Base-by-base conservation (phyloP, 2,329 filamentous ascomycete genomes). In the Fusarium redolens region DNA sequence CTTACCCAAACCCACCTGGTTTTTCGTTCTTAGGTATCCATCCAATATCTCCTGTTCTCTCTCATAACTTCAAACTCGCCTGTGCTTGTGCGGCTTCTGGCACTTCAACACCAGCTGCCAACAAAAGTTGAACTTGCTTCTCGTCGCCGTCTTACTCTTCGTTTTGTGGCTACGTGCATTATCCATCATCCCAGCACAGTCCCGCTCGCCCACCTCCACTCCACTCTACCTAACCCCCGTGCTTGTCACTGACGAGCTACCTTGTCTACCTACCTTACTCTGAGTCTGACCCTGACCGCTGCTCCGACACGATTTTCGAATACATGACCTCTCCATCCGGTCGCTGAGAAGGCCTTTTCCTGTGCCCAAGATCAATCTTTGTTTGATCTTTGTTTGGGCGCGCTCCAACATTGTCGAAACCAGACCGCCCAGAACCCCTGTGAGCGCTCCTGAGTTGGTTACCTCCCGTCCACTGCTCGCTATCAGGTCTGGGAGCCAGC, bases 241-340 rank as follows among this genome's bases (percentile, higher is more conserved):
- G 64, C 61, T 72, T 66, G 72, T 76, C 65, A 67, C 73, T 69
- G 54, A 70, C 69, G 55, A 71, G 50, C 66, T 69, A 58, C 45
- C 58, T 64, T 68, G 50, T 58, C 56, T 55, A 62, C 62, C 62
- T 48, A 50, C 48, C 62, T 56, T 48, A 44, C 48, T 67, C 64
- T 61, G 35, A 67, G 65, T 54, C 52, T 67, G 33, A 61, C 45
- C 62, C 72, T 77, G 71, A 77, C 74, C 75, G 69, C 75, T 64
- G 72, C 69, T 71, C 66, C 60, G 44, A 61, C 60, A 54, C 45
- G 31, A 65, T 63, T 72, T 40, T 62, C 60, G 71, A 67, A 69
- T 77, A 77, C 71, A 78, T 78, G 76, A 72, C 62, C 71, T 68
- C 63, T 38, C 54, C 61, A 44, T 56, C 45, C 48, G 18, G 61